Base-by-base conservation (phyloP, 2,329 filamentous ascomycete species). In the Xylariaceae sp. region DNA sequence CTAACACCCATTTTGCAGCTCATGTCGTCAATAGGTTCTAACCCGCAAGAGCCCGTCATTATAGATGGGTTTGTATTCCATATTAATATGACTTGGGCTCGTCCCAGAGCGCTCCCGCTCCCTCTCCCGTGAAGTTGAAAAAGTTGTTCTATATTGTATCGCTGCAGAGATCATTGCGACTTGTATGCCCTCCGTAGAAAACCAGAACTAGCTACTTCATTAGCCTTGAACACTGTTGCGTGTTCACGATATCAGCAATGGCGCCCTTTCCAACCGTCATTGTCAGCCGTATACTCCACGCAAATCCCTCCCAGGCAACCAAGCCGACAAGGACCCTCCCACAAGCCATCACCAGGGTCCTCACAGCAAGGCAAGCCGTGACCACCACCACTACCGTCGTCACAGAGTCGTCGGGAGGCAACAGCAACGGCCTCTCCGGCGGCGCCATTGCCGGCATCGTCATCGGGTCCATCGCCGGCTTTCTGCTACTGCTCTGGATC, bases 401-500 rank as follows among this genome's bases (percentile, higher is more conserved):
- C 29, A 39, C 45, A 13, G 36, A 29, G 10, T n/a, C n/a, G n/a
- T n/a, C n/a, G n/a, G 26, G n/a, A 15, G 23, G 27, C 15, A n/a
- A 16, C 30, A 16, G 62, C 62, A 0, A 65, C 53, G n/a, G 58
- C 49, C 70, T 81, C 10, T 73, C 69, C 35, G 77, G 76, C 42
- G 78, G 78, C 39, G 77, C 76, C 40, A 81, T 81, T 43, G 78
- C 77, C 0, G 78, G 78, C 39, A 81, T 81, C 53, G 75, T 81
- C 40, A 74, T 81, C 56, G 78, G 77, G 16, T 76, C 75, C 20
- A 69, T 81, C 45, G 71, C 63, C 39, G 77, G 77, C n/a, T 60
- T 77, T 33, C 66, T 81, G 10, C 67, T 80, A 0, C 53, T 81
- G 3, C 54, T 75, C 29, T 81, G 78, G 78, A 65, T 81, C 55